These are phyloP conservation scores for Ascodesmis nigricans DNA, from an alignment of 495 filamentous ascomycete genomes.

Conservation along the genomic window DNA sequence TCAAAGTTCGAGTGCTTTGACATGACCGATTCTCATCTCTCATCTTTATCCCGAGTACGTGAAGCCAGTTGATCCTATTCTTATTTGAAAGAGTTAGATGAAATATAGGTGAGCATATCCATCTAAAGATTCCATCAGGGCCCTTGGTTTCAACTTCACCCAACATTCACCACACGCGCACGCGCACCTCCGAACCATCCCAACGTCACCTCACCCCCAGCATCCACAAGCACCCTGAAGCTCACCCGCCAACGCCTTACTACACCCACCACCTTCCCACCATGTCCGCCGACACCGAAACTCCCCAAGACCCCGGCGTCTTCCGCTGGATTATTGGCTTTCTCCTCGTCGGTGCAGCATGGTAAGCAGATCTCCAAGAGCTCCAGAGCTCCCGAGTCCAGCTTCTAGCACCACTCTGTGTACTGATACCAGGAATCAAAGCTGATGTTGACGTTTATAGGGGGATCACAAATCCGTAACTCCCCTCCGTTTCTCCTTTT, in stretches of 20 bases:
- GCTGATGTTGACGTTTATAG: conserved; percentile 6
- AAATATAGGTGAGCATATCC: no score
- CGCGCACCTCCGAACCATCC: no score
- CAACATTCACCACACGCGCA: no score
- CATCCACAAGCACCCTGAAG: conserved; percentile 1
- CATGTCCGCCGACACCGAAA: conserved; percentile 7
- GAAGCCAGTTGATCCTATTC: no score
- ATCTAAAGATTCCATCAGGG: no score
- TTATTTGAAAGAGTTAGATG: no score
- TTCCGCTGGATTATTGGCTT: conserved; percentile 38
- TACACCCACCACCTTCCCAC: background rate
- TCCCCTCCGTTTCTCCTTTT: background rate
- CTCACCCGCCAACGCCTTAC: background rate
- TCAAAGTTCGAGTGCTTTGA: no score
- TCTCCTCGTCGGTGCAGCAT: conserved; percentile 74
- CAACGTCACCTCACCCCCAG: background rate
- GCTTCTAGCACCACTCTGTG: no score
- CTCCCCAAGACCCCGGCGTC: conserved; percentile 11
- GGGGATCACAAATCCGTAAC: conserved; percentile 19
- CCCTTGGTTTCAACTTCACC: no score
- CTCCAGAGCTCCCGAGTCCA: background rate
- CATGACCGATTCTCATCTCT: no score
- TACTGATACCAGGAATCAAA: no score
- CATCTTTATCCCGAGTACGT: no score
- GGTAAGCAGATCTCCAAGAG: conserved; percentile 24